Conservation (phyloP, 257 asterid genomes). For the Craterostigma plantagineum region DNA sequence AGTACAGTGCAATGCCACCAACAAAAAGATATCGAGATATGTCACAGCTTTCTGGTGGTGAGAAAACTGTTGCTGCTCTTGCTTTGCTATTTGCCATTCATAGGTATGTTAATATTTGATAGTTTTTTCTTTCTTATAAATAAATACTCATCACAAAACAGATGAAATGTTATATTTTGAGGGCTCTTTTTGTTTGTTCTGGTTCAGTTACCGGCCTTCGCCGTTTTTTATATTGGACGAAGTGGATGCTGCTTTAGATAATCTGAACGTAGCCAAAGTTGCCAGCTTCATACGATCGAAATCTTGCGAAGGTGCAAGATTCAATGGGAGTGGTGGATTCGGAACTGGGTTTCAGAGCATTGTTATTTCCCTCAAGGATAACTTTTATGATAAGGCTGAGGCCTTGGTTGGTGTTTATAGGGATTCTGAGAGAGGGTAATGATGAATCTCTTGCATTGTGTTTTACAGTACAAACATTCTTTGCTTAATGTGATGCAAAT, state of each 20-base stretch:
- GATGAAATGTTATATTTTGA: neutral
- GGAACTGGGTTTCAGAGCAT: constrained; percentile 92
- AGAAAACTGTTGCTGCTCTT: constrained; percentile 97
- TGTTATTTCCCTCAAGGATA: constrained; percentile 90
- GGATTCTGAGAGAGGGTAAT: constrained; percentile 72
- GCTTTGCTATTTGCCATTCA: constrained; percentile 90
- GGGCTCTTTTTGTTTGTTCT: neutral
- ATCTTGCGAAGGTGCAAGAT: constrained; percentile 65
- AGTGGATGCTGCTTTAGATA: constrained; percentile 98
- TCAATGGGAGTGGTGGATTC: constrained; percentile 23
- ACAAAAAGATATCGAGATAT: constrained; percentile 88
- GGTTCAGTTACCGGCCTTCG: constrained; percentile 77
- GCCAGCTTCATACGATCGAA: constrained; percentile 90
- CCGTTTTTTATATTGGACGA: constrained; percentile 95
- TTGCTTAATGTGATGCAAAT: no score
- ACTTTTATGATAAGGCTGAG: constrained; percentile 92
- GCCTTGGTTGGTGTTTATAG: constrained; percentile 95
- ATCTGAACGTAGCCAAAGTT: constrained; percentile 85
- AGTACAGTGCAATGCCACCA: constrained; percentile 97
- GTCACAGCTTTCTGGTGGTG: constrained; percentile 96
- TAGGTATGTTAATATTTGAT: constrained; percentile 28
- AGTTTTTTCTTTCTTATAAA: no score
- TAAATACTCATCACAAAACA: no score
- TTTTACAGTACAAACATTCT: neutral
- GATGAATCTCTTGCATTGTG: constrained; percentile 1